Conservation (phyloP, 768 basidiomycete species). For the Tephrocybe sp. region DNA sequence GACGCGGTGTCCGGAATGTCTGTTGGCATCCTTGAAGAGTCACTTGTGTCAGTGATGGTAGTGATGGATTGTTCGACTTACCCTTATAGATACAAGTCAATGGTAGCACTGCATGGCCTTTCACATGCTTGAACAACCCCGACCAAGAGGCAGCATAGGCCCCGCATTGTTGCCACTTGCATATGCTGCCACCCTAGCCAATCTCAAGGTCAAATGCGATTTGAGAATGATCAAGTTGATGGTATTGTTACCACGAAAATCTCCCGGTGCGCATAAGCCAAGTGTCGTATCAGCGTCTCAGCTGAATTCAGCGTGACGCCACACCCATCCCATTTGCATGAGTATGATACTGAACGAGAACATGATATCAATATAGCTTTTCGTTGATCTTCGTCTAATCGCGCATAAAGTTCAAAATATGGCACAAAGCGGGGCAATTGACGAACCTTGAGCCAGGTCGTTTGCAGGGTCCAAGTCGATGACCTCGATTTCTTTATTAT, state of each 20-base stretch:
- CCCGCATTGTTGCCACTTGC: slow-evolving; percentile 61
- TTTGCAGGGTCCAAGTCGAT: slow-evolving; percentile 17
- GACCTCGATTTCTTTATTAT: slow-evolving; percentile 14
- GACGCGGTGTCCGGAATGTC: slow-evolving; percentile 43
- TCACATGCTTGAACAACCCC: slow-evolving; percentile 47
- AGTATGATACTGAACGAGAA: slow-evolving; percentile 42
- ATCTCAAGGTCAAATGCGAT: no score
- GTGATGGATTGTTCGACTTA: slow-evolving; percentile 23
- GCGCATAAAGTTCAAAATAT: neutral
- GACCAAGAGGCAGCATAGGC: slow-evolving; percentile 35
- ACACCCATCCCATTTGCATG: slow-evolving; percentile 65
- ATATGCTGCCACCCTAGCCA: slow-evolving; percentile 33
- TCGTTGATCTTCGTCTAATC: slow-evolving; percentile 29
- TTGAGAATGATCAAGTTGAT: no score
- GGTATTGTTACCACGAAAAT: slow-evolving; percentile 8
- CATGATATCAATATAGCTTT: slow-evolving; percentile 48
- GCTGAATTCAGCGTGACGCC: slow-evolving; percentile 53
- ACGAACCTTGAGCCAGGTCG: slow-evolving; percentile 16
- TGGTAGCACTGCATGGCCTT: slow-evolving; percentile 46
- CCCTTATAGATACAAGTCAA: slow-evolving; percentile 54
- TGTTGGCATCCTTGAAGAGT: slow-evolving; percentile 50
- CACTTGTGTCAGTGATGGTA: neutral
- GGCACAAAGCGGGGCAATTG: neutral
- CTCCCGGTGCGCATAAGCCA: slow-evolving; percentile 24
- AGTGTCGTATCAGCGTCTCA: slow-evolving; percentile 49